Conservation (phyloP, 805 yeast species). For the Ascoidea rubescens region DNA sequence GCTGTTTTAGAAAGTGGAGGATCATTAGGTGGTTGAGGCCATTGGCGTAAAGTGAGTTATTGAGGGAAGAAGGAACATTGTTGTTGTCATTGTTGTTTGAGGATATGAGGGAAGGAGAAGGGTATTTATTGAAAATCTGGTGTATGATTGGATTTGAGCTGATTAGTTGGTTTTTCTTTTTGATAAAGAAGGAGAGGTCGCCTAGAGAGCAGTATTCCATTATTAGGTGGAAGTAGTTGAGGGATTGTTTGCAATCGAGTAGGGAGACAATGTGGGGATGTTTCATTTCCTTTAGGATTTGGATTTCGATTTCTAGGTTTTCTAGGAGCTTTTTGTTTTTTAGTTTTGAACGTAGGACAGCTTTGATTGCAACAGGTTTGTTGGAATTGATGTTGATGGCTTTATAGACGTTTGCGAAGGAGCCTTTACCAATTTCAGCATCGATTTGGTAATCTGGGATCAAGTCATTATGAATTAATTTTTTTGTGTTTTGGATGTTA, state of each 20-base stretch:
- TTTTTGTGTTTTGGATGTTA: too few relatives aligned
- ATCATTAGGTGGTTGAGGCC: constrained; percentile 75
- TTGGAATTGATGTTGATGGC: constrained; percentile 37
- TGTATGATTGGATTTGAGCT: constrained; percentile 68
- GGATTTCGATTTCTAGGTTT: constrained; percentile 84
- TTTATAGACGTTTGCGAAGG: constrained; percentile 90
- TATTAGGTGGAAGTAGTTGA: constrained; percentile 68
- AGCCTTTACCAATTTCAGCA: constrained; percentile 86
- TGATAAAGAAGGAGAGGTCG: constrained; percentile 78
- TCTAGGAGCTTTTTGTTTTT: constrained; percentile 79
- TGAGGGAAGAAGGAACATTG: too few relatives aligned
- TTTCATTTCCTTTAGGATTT: constrained; percentile 72
- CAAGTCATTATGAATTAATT: constrained; percentile 1
- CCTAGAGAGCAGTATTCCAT: constrained; percentile 98
- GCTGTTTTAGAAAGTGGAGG: constrained; percentile 74
- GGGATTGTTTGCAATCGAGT: constrained; percentile 69
- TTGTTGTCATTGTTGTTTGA: too few relatives aligned
- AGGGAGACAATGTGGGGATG: constrained; percentile 90
- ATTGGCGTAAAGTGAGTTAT: constrained; percentile 25
- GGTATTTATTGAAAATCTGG: constrained; percentile 66
- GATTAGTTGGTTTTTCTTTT: constrained; percentile 57
- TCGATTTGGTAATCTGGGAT: constrained; percentile 7
- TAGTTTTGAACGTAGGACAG: constrained; percentile 70
- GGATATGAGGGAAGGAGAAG: constrained; percentile 44
- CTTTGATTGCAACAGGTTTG: constrained; percentile 73